Conservation (phyloP, 2,329 filamentous ascomycete species). For the Colletotrichum sp. region DNA sequence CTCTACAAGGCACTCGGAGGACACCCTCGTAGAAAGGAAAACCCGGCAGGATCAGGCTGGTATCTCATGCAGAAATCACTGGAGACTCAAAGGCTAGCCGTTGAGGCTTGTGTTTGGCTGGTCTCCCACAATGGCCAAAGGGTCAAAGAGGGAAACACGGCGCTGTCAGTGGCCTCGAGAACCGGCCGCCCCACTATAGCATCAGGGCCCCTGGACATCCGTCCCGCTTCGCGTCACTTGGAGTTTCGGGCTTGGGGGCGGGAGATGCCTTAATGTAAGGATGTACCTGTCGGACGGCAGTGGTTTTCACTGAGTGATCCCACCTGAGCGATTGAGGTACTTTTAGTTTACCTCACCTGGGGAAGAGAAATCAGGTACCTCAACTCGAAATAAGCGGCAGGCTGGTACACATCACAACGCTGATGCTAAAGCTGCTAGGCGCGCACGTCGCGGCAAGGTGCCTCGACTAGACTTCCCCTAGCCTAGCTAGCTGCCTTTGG, state of each 20-base stretch:
- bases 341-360: not conserved
- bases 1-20: not conserved
- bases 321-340: not conserved
- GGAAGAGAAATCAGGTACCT: not conserved
- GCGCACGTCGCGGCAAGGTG: not conserved
- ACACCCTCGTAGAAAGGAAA: not conserved
- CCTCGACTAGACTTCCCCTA: not conserved
- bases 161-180: not conserved
- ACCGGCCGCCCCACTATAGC: slow-evolving; percentile 6
- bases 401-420: not conserved
- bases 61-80: not conserved
- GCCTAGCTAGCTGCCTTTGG: not conserved
- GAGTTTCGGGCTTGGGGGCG: slow-evolving; percentile 19
- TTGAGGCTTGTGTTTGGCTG: not conserved
- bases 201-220: slow-evolving; percentile 9
- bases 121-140: not conserved
- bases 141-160: not conserved
- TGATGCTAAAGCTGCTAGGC: not conserved
- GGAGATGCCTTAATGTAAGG: slow-evolving; percentile 5
- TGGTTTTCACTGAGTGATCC: not conserved
- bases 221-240: slow-evolving; percentile 21
- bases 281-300: not conserved
- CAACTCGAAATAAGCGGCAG: not conserved
- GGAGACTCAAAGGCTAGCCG: not conserved
- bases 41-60: not conserved